These are phyloP conservation scores for Knufia fluminis DNA, from an alignment of 2,329 filamentous ascomycete genomes.

Conservation along the genomic window DNA sequence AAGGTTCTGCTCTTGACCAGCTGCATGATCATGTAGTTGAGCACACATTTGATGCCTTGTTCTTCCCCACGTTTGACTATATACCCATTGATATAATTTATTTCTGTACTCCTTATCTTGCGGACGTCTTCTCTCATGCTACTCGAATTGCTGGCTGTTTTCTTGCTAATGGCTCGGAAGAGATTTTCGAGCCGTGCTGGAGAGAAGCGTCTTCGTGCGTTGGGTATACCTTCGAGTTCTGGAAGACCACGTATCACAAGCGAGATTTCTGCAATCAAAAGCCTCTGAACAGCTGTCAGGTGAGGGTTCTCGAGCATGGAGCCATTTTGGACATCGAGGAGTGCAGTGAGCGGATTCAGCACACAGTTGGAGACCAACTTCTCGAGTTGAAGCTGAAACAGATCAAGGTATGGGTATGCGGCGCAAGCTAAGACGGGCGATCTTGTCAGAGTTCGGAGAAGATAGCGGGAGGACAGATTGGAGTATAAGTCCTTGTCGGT, in stretches of 20 bases:
- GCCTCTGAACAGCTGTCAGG: constrained; percentile 56
- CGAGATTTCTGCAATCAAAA: constrained; percentile 65
- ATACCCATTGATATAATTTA: constrained; percentile 83
- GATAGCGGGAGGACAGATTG: constrained; percentile 42
- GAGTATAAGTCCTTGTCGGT: constrained; percentile 21
- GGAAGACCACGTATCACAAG: constrained; percentile 64
- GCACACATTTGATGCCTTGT: constrained; percentile 60
- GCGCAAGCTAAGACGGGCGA: constrained; percentile 54
- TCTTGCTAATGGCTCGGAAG: constrained; percentile 45
- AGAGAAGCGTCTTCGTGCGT: constrained; percentile 50
- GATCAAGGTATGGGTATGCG: constrained; percentile 48
- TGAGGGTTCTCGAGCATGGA: constrained; percentile 58
- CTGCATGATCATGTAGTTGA: constrained; percentile 64
- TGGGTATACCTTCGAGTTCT: constrained; percentile 56
- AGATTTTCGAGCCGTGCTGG: constrained; percentile 53
- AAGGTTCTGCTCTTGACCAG: constrained; percentile 60
- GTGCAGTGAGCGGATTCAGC: constrained; percentile 70
- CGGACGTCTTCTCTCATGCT: constrained; percentile 60
- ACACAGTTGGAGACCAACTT: constrained; percentile 66
- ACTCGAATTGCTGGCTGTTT: constrained; percentile 50
- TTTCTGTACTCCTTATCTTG: constrained; percentile 57
- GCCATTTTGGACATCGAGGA: constrained; percentile 68
- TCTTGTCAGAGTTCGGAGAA: constrained; percentile 56
- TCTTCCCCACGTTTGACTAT: constrained; percentile 64
- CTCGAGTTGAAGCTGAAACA: constrained; percentile 66